Evolutionary conservation across 345 rosid genomes (phyloP).

Genomic region (Alliaria petiolata): DNA sequence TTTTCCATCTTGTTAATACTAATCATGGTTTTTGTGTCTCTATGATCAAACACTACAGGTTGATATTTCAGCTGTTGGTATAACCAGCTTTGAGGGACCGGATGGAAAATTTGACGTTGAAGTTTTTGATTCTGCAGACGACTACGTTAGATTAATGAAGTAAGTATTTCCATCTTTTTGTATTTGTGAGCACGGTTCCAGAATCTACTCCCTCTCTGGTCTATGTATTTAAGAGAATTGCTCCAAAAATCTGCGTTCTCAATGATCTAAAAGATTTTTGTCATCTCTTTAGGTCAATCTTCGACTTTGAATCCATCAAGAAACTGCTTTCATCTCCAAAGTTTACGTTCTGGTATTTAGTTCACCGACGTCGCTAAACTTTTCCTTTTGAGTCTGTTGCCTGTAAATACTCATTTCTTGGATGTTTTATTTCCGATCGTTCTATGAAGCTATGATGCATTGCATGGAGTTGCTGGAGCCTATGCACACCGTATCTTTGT

Average conservation of each 20-base stretch:
- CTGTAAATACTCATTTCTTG: not conserved
- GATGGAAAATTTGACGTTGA: constrained; percentile 87
- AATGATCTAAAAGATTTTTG: not conserved
- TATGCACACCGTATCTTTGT: constrained; percentile 87
- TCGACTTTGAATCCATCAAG: constrained; percentile 67
- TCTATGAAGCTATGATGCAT: constrained; percentile 72
- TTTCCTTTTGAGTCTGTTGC: not conserved
- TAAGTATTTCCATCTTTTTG: constrained; percentile 30
- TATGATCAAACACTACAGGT: constrained; percentile 42
- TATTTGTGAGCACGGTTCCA: not conserved
- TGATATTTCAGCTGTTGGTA: constrained; percentile 60
- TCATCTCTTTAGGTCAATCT: constrained; percentile 53
- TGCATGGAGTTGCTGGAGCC: constrained; percentile 96
- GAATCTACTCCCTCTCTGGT: not conserved
- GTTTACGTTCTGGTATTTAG: constrained; percentile 72
- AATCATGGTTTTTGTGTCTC: not conserved
- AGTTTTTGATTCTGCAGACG: constrained; percentile 84
- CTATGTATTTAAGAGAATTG: not conserved
- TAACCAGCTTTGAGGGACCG: constrained; percentile 62
- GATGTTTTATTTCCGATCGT: constrained; percentile 1
- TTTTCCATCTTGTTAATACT: not conserved
- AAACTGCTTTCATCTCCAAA: constrained; percentile 78
- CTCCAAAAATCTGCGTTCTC: not conserved
- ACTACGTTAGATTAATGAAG: constrained; percentile 88
- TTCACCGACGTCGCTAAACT: not conserved